phyloP scores from a whole-genome alignment of 2,329 filamentous ascomycete species.

The Neonectria punicea region DNA sequence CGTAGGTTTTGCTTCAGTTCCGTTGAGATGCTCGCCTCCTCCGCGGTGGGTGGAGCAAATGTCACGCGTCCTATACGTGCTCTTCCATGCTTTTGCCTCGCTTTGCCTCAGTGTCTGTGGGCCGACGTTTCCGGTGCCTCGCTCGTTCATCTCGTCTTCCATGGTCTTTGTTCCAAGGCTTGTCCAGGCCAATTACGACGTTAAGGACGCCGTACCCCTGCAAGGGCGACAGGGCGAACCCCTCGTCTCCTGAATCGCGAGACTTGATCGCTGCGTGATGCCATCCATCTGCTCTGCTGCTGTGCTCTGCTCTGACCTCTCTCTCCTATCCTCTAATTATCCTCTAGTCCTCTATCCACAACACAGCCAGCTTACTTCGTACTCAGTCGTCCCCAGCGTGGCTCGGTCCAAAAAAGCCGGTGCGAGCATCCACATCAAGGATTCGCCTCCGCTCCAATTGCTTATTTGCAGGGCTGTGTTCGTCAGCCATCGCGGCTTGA shows the following conservation, averaged over 20 bases:
- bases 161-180: not conserved
- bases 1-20: not conserved
- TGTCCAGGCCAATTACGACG: not conserved
- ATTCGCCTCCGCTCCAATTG: slow-evolving; percentile 7
- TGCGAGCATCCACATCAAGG: not conserved
- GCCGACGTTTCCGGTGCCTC: slow-evolving; percentile 2
- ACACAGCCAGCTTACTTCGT: not conserved
- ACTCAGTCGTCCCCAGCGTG: not conserved
- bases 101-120: not conserved
- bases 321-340: too few species aligned
- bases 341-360: not conserved
- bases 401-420: slow-evolving; percentile 2
- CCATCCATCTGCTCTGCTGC: not conserved
- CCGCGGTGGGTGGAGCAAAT: not conserved
- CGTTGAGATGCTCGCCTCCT: not conserved
- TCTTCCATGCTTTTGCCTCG: not conserved
- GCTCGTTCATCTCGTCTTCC: slow-evolving; percentile 12
- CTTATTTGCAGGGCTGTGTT: not conserved
- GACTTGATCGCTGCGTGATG: not conserved
- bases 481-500: not conserved
- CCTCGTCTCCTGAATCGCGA: slow-evolving; percentile 11
- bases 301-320: not conserved
- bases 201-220: not conserved
- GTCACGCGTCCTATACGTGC: not conserved
- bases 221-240: not conserved